These are phyloP conservation scores for Lithohypha guttulata DNA, from an alignment of 2,329 filamentous ascomycete species.

Conservation along the genomic window DNA sequence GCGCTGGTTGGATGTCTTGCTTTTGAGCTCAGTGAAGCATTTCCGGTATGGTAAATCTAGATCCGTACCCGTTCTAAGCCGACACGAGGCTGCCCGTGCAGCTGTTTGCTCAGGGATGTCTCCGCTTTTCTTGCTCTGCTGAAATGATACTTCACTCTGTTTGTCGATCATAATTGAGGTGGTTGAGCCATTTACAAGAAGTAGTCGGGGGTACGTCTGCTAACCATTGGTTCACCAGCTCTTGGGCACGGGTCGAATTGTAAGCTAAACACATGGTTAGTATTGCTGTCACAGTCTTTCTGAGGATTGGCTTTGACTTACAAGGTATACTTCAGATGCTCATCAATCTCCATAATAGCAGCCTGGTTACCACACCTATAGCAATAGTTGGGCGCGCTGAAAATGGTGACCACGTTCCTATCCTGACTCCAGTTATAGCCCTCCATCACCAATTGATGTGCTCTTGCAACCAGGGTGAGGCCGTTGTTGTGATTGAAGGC, in stretches of 20 bases:
- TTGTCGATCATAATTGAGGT: neutral
- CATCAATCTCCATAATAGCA: conserved; percentile 99
- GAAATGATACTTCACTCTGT: neutral
- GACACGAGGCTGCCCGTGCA: conserved; percentile 8
- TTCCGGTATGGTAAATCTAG: neutral
- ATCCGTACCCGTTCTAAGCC: neutral
- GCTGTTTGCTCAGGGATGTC: too few relatives aligned
- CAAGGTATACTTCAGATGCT: conserved; percentile 99
- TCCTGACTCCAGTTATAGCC: conserved; percentile 99
- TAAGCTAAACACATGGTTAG: conserved; percentile 49
- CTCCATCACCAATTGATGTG: conserved; percentile 98
- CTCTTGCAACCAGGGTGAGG: conserved; percentile 85
- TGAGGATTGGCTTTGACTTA: conserved; percentile 50
- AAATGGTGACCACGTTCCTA: conserved; percentile 95
- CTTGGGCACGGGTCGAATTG: conserved; percentile 98
- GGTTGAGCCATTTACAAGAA: conserved; percentile 72
- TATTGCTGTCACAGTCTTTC: too few relatives aligned
- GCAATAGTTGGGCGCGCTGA: conserved; percentile 87
- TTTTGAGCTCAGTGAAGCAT: too few relatives aligned
- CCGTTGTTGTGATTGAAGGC: conserved; percentile 99
- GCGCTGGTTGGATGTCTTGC: too few relatives aligned
- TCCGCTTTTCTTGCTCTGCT: neutral
- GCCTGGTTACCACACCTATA: conserved; percentile 98
- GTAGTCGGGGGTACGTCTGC: conserved; percentile 92
- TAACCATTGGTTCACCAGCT: conserved; percentile 97